A percentile compares a stretch with the other conserved stretches of the same genome.
These are phyloP conservation scores for Apiospora kogelbergensis DNA, from an alignment of 2,329 filamentous ascomycete species.

Conservation along the genomic window DNA sequence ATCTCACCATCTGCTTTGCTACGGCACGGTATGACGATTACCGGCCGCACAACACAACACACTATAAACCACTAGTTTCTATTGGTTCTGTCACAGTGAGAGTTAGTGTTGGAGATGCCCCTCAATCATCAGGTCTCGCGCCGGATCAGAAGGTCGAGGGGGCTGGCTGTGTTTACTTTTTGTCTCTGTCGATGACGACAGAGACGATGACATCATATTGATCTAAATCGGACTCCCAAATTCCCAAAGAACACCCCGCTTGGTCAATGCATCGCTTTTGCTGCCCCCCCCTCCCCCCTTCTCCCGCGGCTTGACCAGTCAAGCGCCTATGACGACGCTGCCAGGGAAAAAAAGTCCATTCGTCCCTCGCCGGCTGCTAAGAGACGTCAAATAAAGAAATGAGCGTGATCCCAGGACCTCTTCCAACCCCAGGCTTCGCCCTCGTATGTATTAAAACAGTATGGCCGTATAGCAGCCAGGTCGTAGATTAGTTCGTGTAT, in stretches of 20 bases:
- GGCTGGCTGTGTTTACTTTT: background rate
- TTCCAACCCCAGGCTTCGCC: background rate
- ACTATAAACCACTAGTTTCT: background rate
- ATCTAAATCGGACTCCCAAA: background rate
- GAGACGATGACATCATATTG: background rate
- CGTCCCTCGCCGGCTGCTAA: background rate
- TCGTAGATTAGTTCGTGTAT: background rate
- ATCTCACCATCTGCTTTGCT: background rate
- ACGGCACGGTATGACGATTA: background rate
- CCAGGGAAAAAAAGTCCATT: background rate
- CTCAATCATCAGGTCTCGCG: background rate
- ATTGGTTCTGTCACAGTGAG: background rate
- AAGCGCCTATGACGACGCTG: background rate
- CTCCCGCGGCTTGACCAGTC: background rate
- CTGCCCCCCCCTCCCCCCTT: background rate
- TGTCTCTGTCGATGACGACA: background rate
- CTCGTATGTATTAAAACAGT: background rate
- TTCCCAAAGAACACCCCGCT: constrained; percentile 5
- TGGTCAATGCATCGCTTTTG: background rate
- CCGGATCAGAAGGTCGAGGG: background rate
- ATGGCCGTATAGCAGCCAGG: background rate
- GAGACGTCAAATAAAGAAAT: background rate
- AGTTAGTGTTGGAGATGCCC: background rate
- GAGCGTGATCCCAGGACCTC: background rate
- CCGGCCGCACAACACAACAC: background rate